These are phyloP conservation scores for Brassica nigra DNA, from an alignment of 345 rosid species.

Conservation along the genomic window DNA sequence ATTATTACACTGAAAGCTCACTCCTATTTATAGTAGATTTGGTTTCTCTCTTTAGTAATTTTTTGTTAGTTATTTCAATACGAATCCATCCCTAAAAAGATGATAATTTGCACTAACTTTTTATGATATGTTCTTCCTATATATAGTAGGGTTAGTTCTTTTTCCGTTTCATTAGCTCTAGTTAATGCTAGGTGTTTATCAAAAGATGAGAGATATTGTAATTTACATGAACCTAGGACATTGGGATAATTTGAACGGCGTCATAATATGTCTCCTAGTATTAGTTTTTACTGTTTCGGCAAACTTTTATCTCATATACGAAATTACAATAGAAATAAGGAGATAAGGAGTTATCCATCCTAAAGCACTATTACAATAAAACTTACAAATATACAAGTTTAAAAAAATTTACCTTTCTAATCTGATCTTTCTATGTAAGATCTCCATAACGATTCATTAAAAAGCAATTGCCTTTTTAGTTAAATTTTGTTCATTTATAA, in stretches of 20 bases:
- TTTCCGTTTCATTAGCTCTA: not conserved
- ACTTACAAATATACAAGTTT: not conserved
- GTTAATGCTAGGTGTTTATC: constrained; percentile 12
- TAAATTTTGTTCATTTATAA: not conserved
- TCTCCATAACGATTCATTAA: not conserved
- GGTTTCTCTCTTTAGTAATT: constrained; percentile 28
- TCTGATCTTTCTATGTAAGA: not conserved
- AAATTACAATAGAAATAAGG: not conserved
- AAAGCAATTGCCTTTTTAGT: not conserved
- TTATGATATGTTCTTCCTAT: not conserved
- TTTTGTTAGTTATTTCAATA: constrained; percentile 11
- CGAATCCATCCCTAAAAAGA: constrained; percentile 7
- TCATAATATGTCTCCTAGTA: constrained; percentile 5
- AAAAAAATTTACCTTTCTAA: not conserved
- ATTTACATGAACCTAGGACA: constrained; percentile 15
- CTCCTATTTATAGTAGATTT: constrained; percentile 37
- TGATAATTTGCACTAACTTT: constrained; percentile 9
- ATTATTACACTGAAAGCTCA: constrained; percentile 12
- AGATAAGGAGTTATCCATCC: not conserved
- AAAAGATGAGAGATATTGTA: not conserved
- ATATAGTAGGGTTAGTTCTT: not conserved
- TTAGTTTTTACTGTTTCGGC: not conserved
- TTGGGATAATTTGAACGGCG: not conserved
- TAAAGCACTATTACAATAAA: not conserved
- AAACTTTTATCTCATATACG: not conserved